These are phyloP conservation scores for Linum tenue DNA, from an alignment of 345 rosid genomes.

Conservation along the genomic window DNA sequence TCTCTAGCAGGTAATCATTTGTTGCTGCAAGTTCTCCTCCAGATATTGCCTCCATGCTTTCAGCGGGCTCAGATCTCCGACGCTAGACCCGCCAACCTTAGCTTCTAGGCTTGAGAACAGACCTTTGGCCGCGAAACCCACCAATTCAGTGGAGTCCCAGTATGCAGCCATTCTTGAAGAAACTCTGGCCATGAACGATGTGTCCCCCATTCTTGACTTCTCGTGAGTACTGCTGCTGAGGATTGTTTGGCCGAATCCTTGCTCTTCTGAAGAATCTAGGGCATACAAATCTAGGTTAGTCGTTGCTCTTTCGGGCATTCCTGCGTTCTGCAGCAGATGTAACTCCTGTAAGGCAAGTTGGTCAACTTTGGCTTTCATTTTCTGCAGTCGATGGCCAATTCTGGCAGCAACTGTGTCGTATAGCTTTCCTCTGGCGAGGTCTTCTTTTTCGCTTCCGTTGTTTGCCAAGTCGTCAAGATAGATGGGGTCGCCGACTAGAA, in stretches of 20 bases:
- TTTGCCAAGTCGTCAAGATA: constrained; percentile 53
- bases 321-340: constrained; percentile 12
- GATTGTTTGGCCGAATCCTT: constrained; percentile 1
- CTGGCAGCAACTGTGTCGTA: constrained; percentile 84
- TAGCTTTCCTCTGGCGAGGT: constrained; percentile 51
- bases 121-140: constrained; percentile 79
- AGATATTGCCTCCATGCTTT: constrained; percentile 53
- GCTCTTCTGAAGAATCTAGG: constrained; percentile 4
- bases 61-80: constrained; percentile 27
- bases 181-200: constrained; percentile 25
- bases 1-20: constrained; percentile 7
- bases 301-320: constrained; percentile 28
- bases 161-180: constrained; percentile 39
- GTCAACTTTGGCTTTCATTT: constrained; percentile 62
- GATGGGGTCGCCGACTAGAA: constrained; percentile 80
- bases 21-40: constrained; percentile 3
- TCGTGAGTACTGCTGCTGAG: background rate
- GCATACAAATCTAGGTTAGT: constrained; percentile 59
- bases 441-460: constrained; percentile 29
- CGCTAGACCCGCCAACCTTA: constrained; percentile 6
- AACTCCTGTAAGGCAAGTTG: constrained; percentile 45
- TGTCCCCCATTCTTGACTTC: constrained; percentile 24
- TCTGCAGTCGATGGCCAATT: constrained; percentile 47
- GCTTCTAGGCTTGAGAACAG: constrained; percentile 31
- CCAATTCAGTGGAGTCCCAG: constrained; percentile 45